Evolutionary conservation across 1,284 basidiomycete species (phyloP), one percentile per base, ranked within the genome.

Genomic region (Rhodotorula sp.): DNA sequence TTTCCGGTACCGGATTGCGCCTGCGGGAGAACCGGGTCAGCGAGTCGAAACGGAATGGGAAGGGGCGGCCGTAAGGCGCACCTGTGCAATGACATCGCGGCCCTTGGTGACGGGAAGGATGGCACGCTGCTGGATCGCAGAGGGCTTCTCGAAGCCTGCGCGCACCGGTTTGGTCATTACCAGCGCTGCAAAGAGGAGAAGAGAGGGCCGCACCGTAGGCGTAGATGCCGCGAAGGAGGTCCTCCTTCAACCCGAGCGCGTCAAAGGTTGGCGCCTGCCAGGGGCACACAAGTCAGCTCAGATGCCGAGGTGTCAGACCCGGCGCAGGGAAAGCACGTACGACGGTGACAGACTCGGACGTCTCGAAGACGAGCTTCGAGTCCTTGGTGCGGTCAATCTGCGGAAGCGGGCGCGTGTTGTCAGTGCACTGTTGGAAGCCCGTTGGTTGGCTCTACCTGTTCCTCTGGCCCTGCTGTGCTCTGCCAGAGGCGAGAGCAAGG

Each of bases 1-100:
- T 99, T 99, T 87, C 97, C 97, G 42, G 97, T 99, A 80, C 97
- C 97, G 42, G 96, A 98, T 84, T 99, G 97, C 25, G 97, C 97
- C 85, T 99, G 96, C 93, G 94, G 82, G 97, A 97, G 53, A 5
- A 25, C 55, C 3, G 12, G 1, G 42, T 21, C 13, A 55, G n/a
- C 41, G 62, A 13, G 0, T 10, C 14, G 13, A 19, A n/a, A 23
- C 54, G 7, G 53, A 42, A 23, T 23, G 23, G 34, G 42, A 42
- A 27, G 21, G 42, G 1, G 8, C 23, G 42, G 48, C 19, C 34
- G 34, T 19, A 23, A 27, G 45, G 48, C 71, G 67, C 50, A 80
- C 81, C 71, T 81, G 81, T 19, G 82, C 82, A 68, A 83, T 83
- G 61, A 82, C 82, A 76, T 83, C 82, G 69, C 81, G 81, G 52